Conservation (phyloP, 2,329 filamentous ascomycete species). For the Ceratocystis colombiana region DNA sequence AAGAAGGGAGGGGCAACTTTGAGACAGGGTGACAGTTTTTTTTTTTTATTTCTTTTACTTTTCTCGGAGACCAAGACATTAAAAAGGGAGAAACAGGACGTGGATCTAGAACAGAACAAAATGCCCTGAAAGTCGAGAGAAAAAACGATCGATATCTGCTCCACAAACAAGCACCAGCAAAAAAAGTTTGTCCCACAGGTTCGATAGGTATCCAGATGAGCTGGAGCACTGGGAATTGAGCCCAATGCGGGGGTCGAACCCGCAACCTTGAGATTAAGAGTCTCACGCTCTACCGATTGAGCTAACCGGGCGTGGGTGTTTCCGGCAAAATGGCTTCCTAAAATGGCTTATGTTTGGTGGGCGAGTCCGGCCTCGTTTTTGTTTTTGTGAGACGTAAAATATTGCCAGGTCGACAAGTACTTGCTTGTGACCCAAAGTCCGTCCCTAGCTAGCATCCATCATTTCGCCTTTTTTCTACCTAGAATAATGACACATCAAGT, state of each 20-base stretch:
- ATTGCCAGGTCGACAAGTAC: no score
- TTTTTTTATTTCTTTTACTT: no score
- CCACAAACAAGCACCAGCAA: background rate
- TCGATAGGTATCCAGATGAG: conserved; percentile 17
- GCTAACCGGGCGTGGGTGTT: conserved; percentile 43
- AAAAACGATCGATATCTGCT: background rate
- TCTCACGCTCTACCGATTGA: conserved; percentile 66
- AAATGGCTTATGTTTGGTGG: background rate
- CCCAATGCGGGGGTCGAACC: conserved; percentile 35
- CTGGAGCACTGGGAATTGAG: conserved; percentile 27
- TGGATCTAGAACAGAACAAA: background rate
- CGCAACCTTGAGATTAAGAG: conserved; percentile 47
- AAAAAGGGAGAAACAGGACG: background rate
- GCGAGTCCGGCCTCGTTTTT: background rate
- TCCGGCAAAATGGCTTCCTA: no score
- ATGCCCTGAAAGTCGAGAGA: background rate
- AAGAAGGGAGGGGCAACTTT: background rate
- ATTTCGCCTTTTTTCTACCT: background rate
- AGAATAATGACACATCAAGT: background rate
- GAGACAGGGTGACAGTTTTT: background rate
- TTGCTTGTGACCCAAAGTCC: no score
- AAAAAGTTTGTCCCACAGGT: background rate
- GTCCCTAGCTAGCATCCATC: no score
- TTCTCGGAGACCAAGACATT: background rate
- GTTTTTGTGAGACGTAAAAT: background rate